phyloP scores from a whole-genome alignment of 1,139 yeast species.

The Nematodospora anomalae region DNA sequence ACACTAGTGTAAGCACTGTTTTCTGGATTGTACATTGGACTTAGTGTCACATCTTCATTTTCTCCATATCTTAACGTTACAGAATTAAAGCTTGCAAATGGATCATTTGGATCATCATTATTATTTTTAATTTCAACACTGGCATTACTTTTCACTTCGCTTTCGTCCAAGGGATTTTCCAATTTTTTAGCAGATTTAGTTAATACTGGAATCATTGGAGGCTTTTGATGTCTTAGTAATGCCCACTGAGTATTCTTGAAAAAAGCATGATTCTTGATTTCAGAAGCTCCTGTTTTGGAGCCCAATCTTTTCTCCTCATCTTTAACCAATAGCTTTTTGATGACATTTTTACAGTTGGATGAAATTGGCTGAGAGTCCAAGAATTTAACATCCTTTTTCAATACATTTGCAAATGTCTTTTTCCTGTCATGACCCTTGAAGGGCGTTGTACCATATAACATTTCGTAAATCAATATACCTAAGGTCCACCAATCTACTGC shows the following conservation, averaged over 20 bases:
- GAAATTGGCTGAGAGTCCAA: constrained; percentile 58
- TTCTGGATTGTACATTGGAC: constrained; percentile 49
- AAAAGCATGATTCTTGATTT: constrained; percentile 84
- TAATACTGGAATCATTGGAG: constrained; percentile 91
- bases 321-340: constrained; percentile 78
- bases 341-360: constrained; percentile 73
- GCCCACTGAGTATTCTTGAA: constrained; percentile 97
- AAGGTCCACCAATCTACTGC: constrained; percentile 99
- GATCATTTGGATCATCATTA: constrained; percentile 52
- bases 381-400: constrained; percentile 81
- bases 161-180: constrained; percentile 17
- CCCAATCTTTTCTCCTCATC: constrained; percentile 89
- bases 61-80: constrained; percentile 83
- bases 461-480: constrained; percentile 87
- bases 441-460: constrained; percentile 95
- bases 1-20: constrained; percentile 62
- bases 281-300: constrained; percentile 91
- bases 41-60: constrained; percentile 30
- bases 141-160: constrained; percentile 25
- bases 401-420: constrained; percentile 82
- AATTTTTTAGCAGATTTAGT: constrained; percentile 48
- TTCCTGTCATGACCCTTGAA: constrained; percentile 89
- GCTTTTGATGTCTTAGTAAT: constrained; percentile 81
- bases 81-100: constrained; percentile 85
- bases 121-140: constrained; percentile 23